phyloP scores from a whole-genome alignment of 2,329 filamentous ascomycete species.

The Pyricularia pennisetigena region DNA sequence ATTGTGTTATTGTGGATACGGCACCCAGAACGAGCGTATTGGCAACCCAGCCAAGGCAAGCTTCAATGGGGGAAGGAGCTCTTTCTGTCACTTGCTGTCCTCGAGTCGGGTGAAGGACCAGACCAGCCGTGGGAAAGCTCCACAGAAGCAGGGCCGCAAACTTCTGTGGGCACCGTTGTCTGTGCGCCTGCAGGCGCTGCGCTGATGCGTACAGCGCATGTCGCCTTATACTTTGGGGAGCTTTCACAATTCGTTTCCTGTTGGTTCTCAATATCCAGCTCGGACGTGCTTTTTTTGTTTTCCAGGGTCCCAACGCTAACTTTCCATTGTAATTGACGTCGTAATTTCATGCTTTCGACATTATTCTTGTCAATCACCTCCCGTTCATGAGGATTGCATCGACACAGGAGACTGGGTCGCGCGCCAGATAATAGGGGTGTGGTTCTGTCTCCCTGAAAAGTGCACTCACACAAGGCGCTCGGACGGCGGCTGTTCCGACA shows the following conservation, averaged over 20 bases:
- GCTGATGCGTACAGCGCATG: background rate
- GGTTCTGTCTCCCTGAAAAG: background rate
- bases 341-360: background rate
- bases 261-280: background rate
- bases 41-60: background rate
- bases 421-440: background rate
- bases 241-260: background rate
- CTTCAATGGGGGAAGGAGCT: background rate
- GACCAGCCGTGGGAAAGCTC: background rate
- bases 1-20: background rate
- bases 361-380: background rate
- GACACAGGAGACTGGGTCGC: background rate
- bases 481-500: background rate
- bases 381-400: background rate
- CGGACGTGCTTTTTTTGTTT: background rate
- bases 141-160: background rate
- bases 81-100: background rate
- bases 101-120: background rate
- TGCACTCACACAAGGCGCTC: background rate
- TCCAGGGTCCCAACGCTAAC: background rate
- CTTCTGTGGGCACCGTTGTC: background rate
- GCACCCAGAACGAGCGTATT: background rate
- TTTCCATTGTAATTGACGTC: background rate
- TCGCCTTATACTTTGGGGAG: background rate
- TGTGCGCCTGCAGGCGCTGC: background rate